Evolutionary conservation across 192 early-diverging fungal species (phyloP).

Genomic region (Coemansia sp.): DNA sequence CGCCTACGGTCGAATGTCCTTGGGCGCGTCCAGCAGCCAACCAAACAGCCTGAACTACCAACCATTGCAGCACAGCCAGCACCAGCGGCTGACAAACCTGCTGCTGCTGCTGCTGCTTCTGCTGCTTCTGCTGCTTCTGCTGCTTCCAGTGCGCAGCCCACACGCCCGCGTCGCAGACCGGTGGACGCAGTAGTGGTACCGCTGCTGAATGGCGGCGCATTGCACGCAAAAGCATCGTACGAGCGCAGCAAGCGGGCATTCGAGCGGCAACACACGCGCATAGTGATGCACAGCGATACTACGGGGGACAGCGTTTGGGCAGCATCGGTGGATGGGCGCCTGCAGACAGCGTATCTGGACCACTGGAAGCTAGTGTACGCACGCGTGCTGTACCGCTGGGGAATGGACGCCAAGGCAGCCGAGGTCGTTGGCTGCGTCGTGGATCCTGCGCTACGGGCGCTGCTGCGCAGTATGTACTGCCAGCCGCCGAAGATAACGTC

Average conservation of each 20-base stretch:
- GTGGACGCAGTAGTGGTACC: slow-evolving; percentile 5
- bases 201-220: neutral
- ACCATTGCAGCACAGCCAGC: neutral
- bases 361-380: slow-evolving; percentile 52
- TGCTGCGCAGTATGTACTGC: slow-evolving; percentile 37
- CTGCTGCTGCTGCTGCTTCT: neutral
- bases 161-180: neutral
- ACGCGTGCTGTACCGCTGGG: slow-evolving; percentile 43
- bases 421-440: slow-evolving; percentile 47
- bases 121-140: neutral
- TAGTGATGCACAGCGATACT: slow-evolving; percentile 17
- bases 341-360: slow-evolving; percentile 36
- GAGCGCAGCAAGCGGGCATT: slow-evolving; percentile 27
- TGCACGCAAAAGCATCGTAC: slow-evolving; percentile 14
- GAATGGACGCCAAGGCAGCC: slow-evolving; percentile 44
- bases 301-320: neutral
- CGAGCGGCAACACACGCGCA: slow-evolving; percentile 21
- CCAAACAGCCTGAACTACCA: neutral
- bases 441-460: slow-evolving; percentile 20
- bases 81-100: neutral
- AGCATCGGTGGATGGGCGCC: neutral
- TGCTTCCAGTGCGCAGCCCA: neutral
- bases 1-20: slow-evolving; percentile 49
- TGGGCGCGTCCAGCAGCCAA: slow-evolving; percentile 29
- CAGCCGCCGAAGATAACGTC: slow-evolving; percentile 24